These are phyloP conservation scores for Beauveria sp. DNA, from an alignment of 2,329 filamentous ascomycete species.

Conservation along the genomic window DNA sequence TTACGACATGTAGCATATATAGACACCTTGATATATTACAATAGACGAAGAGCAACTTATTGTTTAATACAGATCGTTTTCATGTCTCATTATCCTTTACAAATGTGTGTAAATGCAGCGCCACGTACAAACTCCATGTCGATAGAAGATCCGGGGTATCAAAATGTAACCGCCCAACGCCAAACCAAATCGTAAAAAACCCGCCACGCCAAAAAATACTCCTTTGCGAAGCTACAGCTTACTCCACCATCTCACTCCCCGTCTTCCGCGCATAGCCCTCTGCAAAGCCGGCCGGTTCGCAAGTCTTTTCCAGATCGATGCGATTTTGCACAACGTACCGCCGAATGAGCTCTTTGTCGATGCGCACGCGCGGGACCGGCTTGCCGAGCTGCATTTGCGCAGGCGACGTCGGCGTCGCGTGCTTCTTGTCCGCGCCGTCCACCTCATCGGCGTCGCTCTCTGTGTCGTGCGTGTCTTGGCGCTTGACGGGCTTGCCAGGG, in stretches of 20 bases:
- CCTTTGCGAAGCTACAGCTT: neutral
- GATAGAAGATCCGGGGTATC: neutral
- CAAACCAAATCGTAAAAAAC: neutral
- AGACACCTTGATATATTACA: neutral
- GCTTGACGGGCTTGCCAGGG: constrained; percentile 27
- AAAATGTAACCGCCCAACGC: neutral
- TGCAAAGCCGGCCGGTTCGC: constrained; percentile 68
- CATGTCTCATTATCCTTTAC: neutral
- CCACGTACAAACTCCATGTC: neutral
- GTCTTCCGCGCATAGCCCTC: constrained; percentile 53
- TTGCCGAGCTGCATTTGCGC: constrained; percentile 3
- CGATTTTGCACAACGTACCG: constrained; percentile 58
- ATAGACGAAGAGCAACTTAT: neutral
- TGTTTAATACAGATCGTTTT: neutral
- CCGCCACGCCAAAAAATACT: neutral
- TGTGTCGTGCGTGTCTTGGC: constrained; percentile 17
- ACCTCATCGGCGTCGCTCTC: constrained; percentile 16
- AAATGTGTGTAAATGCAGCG: neutral
- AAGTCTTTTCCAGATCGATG: constrained; percentile 56
- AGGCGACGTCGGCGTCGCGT: constrained; percentile 10
- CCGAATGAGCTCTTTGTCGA: constrained; percentile 51
- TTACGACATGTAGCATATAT: neutral
- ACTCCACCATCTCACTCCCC: constrained; percentile 19
- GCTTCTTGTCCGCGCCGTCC: constrained; percentile 14
- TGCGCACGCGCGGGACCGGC: constrained; percentile 37